phyloP scores from a whole-genome alignment of 257 asterid species.

The Solanum pennellii region DNA sequence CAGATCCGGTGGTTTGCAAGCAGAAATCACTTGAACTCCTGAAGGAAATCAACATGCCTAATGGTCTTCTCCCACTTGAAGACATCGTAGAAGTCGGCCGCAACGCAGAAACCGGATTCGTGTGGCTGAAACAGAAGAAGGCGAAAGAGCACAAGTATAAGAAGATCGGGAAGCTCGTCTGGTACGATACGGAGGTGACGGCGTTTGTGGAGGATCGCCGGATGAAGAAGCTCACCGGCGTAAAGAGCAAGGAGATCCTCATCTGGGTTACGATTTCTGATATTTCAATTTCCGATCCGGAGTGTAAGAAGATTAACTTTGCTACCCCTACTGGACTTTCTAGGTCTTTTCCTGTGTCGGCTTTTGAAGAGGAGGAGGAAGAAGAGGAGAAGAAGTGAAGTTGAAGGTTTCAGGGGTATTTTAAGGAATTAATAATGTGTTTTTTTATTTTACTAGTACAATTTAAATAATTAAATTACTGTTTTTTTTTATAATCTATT shows the following conservation, averaged over 20 bases:
- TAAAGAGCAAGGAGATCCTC: conserved; percentile 72
- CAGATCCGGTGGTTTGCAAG: conserved; percentile 50
- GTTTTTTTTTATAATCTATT: background rate
- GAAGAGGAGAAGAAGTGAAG: background rate
- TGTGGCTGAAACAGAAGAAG: conserved; percentile 64
- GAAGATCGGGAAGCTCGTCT: conserved; percentile 34
- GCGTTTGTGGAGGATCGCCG: conserved; percentile 51
- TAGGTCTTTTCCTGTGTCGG: conserved; percentile 45
- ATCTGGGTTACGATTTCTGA: conserved; percentile 51
- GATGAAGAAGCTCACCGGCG: conserved; percentile 68
- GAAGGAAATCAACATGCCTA: conserved; percentile 50
- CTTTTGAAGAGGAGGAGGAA: conserved; percentile 29
- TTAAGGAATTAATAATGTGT: background rate
- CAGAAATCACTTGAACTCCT: conserved; percentile 49
- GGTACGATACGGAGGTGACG: conserved; percentile 61
- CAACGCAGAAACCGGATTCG: conserved; percentile 50
- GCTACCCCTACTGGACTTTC: conserved; percentile 44
- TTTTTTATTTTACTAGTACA: background rate
- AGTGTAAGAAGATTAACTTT: conserved; percentile 36
- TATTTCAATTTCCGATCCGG: conserved; percentile 36
- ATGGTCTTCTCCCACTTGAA: conserved; percentile 61
- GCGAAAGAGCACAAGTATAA: conserved; percentile 45
- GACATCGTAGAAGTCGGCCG: conserved; percentile 54
- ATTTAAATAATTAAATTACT: background rate
- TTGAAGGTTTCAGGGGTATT: background rate